A percentile compares a stretch with the other conserved stretches of the same genome.
Conservation (phyloP, 2,329 filamentous ascomycete genomes). For the Sphaceloma murrayae region DNA sequence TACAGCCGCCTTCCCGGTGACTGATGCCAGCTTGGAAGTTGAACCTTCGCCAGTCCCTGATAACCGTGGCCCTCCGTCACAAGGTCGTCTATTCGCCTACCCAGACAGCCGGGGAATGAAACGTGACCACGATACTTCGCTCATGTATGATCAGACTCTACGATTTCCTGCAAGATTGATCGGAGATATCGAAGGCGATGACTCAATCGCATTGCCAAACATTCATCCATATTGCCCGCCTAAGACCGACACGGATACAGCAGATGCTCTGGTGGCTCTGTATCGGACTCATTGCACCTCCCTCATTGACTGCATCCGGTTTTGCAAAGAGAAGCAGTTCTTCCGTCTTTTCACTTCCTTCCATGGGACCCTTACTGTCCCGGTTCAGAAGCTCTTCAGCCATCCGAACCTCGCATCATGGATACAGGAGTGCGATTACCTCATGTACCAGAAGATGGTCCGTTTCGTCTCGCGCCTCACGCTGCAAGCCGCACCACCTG, state of each 20-base stretch:
- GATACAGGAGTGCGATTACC: constrained; percentile 92
- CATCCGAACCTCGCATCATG: constrained; percentile 74
- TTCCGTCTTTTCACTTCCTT: constrained; percentile 93
- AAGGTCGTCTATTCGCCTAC: constrained; percentile 38
- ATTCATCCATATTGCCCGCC: constrained; percentile 72
- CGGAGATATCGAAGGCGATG: constrained; percentile 51
- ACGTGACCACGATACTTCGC: constrained; percentile 33
- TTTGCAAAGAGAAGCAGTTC: constrained; percentile 93
- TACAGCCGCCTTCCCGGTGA: constrained; percentile 38
- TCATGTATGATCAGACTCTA: constrained; percentile 53
- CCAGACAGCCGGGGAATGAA: constrained; percentile 36
- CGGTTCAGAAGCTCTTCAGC: constrained; percentile 84
- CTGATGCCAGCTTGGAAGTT: constrained; percentile 26
- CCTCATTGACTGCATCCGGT: constrained; percentile 87
- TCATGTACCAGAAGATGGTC: constrained; percentile 96
- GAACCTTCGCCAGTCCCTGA: constrained; percentile 24
- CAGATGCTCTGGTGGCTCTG: constrained; percentile 72
- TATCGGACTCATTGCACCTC: constrained; percentile 95
- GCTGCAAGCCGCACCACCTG: constrained; percentile 80
- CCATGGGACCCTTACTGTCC: constrained; percentile 90
- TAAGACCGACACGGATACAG: constrained; percentile 77
- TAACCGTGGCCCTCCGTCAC: constrained; percentile 33
- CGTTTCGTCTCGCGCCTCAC: constrained; percentile 81
- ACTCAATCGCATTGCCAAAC: constrained; percentile 69
- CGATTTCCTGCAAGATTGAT: constrained; percentile 53